Percentiles rank a stretch among this genome's conserved stretches.
Evolutionary conservation across 371 early-diverging fungal species (phyloP).

Genomic region (Parasitella parasitica): DNA sequence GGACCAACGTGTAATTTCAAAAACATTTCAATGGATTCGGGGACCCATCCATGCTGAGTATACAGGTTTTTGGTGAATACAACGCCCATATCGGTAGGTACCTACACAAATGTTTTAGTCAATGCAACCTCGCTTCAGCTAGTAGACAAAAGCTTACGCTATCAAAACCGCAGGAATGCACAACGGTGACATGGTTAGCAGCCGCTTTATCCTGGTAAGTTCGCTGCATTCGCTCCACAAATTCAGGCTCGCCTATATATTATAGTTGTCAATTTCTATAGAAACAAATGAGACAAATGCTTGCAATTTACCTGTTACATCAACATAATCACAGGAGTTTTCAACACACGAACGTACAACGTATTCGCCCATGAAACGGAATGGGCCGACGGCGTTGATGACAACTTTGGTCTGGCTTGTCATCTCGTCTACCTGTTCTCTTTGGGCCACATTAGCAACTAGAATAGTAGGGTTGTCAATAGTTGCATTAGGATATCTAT

Average conservation of each 20-base stretch:
- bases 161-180: constrained; percentile 91
- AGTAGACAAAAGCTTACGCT: constrained; percentile 48
- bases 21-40: constrained; percentile 64
- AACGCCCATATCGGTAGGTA: constrained; percentile 64
- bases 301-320: constrained; percentile 61
- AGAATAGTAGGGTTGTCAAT: constrained; percentile 50
- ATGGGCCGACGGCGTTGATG: constrained; percentile 85
- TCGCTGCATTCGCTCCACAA: constrained; percentile 73
- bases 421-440: constrained; percentile 54
- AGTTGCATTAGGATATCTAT: constrained; percentile 18
- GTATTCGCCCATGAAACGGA: constrained; percentile 77
- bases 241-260: constrained; percentile 75
- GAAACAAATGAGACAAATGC: no score
- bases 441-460: constrained; percentile 61
- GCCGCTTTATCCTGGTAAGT: constrained; percentile 74
- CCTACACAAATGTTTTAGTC: constrained; percentile 18
- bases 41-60: constrained; percentile 41
- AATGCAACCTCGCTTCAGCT: background rate
- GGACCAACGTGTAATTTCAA: constrained; percentile 51
- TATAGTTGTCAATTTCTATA: background rate
- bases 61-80: constrained; percentile 55
- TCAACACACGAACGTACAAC: constrained; percentile 84
- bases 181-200: constrained; percentile 64
- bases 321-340: constrained; percentile 81
- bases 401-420: constrained; percentile 62